Base-by-base conservation (phyloP, 352 stramenopile species). In the Globisporangium uncinulatum region DNA sequence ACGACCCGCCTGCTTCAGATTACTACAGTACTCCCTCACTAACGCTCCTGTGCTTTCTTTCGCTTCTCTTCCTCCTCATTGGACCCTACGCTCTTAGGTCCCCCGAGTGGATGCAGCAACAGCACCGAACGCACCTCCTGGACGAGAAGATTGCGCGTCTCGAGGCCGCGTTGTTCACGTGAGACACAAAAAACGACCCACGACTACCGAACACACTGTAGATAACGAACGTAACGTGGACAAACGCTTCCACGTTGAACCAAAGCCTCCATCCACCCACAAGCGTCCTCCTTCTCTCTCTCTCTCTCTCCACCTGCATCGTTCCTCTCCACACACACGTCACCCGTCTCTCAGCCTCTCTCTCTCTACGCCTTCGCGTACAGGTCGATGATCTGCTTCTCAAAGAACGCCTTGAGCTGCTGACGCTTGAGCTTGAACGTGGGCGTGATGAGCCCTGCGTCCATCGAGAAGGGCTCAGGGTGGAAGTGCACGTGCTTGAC, bases 401-500 rank as follows among this genome's bases (percentile, higher is more conserved):
- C 54, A 60, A 86, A 85, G 44, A 66, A 69, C 42, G 42, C 49
- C 58, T 83, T 87, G 36, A 85, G 69, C 43, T 85, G 74, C 34
- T 68, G 69, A 6, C 95, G 74, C 73, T 98, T 98, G 59, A 98
- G 76, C 66, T 98, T 98, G 71, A 98, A 97, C 5, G 94, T 98
- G 17, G 93, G 92, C 9, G 94, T 98, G 46, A 98, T 79, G n/a
- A 98, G 74, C 19, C 78, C 87, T 51, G 94, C 96, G 10, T 97
- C 92, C 52, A 95, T 86, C 0, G 72, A 83, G 65, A 98, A 98
- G 19, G 78, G 62, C 41, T 95, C 79, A 0, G 75, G 59, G 66
- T 96, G 76, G 44, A 98, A 80, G 64, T 96, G 68, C 15, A 97
- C 70, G 45, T 80, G 83, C 63, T 93, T 97, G 20, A 96, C 73